Conservation (phyloP, 2,329 filamentous ascomycete species). For the Colletotrichum chlorophyti region DNA sequence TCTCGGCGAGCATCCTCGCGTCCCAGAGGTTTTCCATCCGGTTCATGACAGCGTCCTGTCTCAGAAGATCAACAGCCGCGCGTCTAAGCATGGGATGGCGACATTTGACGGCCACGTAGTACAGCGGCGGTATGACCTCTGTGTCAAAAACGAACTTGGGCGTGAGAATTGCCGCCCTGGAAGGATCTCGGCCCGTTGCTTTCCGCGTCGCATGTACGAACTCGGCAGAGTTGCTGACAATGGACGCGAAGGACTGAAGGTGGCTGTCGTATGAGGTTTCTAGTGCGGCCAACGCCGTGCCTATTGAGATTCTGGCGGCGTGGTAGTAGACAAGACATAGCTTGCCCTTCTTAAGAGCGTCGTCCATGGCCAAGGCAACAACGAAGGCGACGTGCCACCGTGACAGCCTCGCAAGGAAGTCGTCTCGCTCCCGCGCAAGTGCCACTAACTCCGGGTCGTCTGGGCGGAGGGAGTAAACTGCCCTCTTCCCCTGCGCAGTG, state of each 20-base stretch:
- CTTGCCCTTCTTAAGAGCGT: conserved; percentile 28
- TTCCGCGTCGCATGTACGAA: conserved; percentile 14
- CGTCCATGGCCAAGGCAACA: conserved; percentile 34
- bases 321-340: conserved; percentile 47
- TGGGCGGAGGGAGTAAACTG: conserved; percentile 35
- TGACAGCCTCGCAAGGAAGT: conserved; percentile 36
- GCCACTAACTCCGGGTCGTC: conserved; percentile 32
- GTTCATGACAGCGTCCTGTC: conserved; percentile 37
- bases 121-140: conserved; percentile 48
- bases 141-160: conserved; percentile 49
- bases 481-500: conserved; percentile 34
- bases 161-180: conserved; percentile 17
- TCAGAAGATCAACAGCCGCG: conserved; percentile 44
- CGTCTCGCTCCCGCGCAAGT: conserved; percentile 41
- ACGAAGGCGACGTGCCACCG: conserved; percentile 41
- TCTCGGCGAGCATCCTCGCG: conserved; percentile 37
- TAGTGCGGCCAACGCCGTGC: conserved; percentile 35
- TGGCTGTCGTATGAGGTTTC: conserved; percentile 45
- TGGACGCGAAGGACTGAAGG: conserved; percentile 41
- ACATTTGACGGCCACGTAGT: conserved; percentile 48
- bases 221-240: conserved; percentile 40
- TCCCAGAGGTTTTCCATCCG: conserved; percentile 50
- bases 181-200: conserved; percentile 13
- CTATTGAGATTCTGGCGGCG: conserved; percentile 40
- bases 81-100: conserved; percentile 48